phyloP scores from a whole-genome alignment of 768 basidiomycete species.

The Kwoniella newhampshirensis region DNA sequence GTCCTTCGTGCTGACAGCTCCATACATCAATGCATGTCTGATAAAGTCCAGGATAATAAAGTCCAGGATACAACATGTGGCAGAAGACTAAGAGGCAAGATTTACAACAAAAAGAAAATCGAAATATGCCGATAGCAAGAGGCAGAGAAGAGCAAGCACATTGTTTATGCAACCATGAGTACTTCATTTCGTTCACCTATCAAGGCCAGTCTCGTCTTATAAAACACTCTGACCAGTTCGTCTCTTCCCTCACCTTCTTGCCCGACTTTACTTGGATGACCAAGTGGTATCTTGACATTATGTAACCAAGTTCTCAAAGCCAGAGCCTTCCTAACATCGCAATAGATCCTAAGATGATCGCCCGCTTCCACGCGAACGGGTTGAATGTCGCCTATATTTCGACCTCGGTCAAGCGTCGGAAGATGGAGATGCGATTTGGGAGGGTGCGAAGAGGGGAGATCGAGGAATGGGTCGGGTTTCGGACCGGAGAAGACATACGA shows the following conservation, averaged over 20 bases:
- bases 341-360: constrained; percentile 46
- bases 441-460: constrained; percentile 10
- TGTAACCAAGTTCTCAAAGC: constrained; percentile 36
- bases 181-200: constrained; percentile 46
- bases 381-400: neutral
- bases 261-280: neutral
- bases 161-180: constrained; percentile 35
- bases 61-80: no score
- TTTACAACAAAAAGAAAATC: no score
- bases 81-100: no score
- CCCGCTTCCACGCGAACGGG: constrained; percentile 30
- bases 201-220: constrained; percentile 33
- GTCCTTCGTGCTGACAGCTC: no score
- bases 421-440: constrained; percentile 7
- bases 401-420: neutral
- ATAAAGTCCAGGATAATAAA: no score
- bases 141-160: no score
- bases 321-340: constrained; percentile 30
- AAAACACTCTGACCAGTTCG: constrained; percentile 19
- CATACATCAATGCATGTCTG: no score
- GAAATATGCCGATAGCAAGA: no score
- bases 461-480: constrained; percentile 46
- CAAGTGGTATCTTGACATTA: constrained; percentile 23
- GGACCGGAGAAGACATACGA: constrained; percentile 33
- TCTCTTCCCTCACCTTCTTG: neutral